These are phyloP conservation scores for Tetragonia tetragonoides DNA, from an alignment of 148 eudicot genomes.

Conservation along the genomic window DNA sequence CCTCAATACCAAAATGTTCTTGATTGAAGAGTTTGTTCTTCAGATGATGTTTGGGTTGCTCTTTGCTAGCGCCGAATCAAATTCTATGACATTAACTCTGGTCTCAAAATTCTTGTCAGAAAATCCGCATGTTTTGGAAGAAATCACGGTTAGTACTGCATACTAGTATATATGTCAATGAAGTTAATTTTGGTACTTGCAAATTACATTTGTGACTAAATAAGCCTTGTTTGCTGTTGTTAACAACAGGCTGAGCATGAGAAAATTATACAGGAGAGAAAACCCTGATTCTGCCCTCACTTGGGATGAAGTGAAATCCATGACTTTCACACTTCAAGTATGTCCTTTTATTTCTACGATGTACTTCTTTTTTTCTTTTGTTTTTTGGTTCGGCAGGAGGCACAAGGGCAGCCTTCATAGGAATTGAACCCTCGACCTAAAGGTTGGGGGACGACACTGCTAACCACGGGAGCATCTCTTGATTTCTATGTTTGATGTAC, in stretches of 20 bases:
- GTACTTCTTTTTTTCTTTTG: too few species aligned
- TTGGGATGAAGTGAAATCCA: slow-evolving; percentile 63
- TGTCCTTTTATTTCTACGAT: too few species aligned
- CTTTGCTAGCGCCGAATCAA: slow-evolving; percentile 48
- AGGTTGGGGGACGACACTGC: too few species aligned
- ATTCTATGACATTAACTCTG: slow-evolving; percentile 31
- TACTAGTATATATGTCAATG: background rate
- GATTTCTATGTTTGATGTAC: too few species aligned
- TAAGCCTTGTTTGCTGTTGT: too few species aligned
- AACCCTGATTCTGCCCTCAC: slow-evolving; percentile 38
- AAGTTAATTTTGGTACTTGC: background rate
- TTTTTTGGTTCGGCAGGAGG: too few species aligned
- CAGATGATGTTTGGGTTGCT: slow-evolving; percentile 47
- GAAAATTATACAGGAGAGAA: slow-evolving; percentile 38
- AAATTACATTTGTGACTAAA: too few species aligned
- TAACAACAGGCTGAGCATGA: slow-evolving; percentile 62
- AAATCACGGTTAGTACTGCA: slow-evolving; percentile 29
- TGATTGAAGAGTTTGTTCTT: slow-evolving; percentile 43
- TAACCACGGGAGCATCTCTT: too few species aligned
- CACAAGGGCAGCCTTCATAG: too few species aligned
- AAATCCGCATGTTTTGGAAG: slow-evolving; percentile 36
- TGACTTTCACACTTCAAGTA: slow-evolving; percentile 63
- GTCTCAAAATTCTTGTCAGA: slow-evolving; percentile 44
- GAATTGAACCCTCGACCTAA: too few species aligned
- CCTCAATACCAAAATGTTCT: slow-evolving; percentile 33